phyloP scores from a whole-genome alignment of 257 asterid genomes.

The Solanum chilense region DNA sequence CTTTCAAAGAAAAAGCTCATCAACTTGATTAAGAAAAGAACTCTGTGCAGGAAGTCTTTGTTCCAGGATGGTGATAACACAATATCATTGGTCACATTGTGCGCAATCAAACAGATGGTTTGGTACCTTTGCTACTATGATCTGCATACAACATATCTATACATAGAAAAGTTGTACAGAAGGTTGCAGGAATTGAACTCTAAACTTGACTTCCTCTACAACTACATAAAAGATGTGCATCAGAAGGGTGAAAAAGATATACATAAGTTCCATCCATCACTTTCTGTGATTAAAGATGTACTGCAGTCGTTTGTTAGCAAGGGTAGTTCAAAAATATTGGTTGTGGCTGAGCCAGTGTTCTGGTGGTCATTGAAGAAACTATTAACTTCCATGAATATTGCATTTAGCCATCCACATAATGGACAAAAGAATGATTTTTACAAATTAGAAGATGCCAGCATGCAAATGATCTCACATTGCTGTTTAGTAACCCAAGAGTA shows the following conservation, averaged over 20 bases:
- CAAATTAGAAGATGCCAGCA: conserved; percentile 11
- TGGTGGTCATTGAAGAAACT: conserved; percentile 50
- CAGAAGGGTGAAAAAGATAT: conserved; percentile 34
- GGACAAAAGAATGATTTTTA: conserved; percentile 1
- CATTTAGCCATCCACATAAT: conserved; percentile 22
- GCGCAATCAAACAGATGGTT: conserved; percentile 56
- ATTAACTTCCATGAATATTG: conserved; percentile 33
- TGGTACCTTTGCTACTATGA: conserved; percentile 62
- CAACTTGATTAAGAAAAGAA: conserved; percentile 17
- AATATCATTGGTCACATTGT: conserved; percentile 22
- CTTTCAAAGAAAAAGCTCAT: conserved; percentile 32
- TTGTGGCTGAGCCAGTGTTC: conserved; percentile 44
- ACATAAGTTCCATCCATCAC: conserved; percentile 37
- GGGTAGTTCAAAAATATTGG: conserved; percentile 22
- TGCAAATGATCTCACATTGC: conserved; percentile 28
- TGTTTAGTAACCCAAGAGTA: conserved; percentile 50
- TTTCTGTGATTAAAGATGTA: conserved; percentile 36
- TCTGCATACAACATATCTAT: conserved; percentile 38
- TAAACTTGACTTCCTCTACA: conserved; percentile 29
- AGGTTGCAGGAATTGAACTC: conserved; percentile 29
- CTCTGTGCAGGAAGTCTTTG: conserved; percentile 6
- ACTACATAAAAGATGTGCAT: conserved; percentile 30
- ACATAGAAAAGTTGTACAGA: conserved; percentile 26
- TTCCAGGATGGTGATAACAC: conserved; percentile 18
- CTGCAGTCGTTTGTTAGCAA: conserved; percentile 15